A percentile compares a stretch with the other conserved stretches of the same genome.
Evolutionary conservation across 441 rosid genomes (phyloP).

Genomic region (Isatis lusitanica): DNA sequence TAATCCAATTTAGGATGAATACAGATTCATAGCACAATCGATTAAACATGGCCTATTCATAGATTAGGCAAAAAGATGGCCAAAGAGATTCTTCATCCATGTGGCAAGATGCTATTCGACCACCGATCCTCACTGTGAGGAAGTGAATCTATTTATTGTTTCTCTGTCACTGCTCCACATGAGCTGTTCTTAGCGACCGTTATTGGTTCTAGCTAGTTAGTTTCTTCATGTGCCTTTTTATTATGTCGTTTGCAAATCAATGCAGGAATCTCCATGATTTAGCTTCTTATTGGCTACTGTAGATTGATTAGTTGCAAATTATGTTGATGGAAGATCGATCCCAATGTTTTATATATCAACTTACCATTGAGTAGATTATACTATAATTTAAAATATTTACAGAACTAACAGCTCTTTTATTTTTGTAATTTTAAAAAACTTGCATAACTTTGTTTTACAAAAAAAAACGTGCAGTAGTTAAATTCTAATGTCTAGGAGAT

Average conservation of each 20-base stretch:
- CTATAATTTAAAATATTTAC: too few relatives aligned
- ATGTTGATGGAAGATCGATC: neutral
- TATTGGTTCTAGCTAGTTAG: neutral
- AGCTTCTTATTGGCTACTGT: neutral
- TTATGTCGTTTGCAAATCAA: neutral
- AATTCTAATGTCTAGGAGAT: constrained; percentile 6
- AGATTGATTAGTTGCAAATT: neutral
- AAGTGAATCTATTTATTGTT: neutral
- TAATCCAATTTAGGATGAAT: neutral
- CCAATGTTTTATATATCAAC: neutral
- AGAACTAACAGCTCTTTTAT: too few relatives aligned
- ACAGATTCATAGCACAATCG: neutral
- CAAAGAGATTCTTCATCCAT: constrained; percentile 19
- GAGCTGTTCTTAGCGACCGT: constrained; percentile 5
- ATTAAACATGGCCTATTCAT: neutral
- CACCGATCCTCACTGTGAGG: constrained; percentile 34
- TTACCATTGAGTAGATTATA: neutral
- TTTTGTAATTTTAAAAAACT: too few relatives aligned
- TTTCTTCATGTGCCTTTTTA: neutral
- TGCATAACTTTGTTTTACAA: too few relatives aligned
- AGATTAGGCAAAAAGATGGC: neutral
- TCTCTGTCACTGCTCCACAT: constrained; percentile 22
- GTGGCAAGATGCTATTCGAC: constrained; percentile 24
- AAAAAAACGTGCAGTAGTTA: neutral
- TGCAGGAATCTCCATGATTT: neutral